Evolutionary conservation across 768 basidiomycete genomes (phyloP), one percentile per base, ranked within the genome.

Genomic region (Pilatotrama ljubarskyi): DNA sequence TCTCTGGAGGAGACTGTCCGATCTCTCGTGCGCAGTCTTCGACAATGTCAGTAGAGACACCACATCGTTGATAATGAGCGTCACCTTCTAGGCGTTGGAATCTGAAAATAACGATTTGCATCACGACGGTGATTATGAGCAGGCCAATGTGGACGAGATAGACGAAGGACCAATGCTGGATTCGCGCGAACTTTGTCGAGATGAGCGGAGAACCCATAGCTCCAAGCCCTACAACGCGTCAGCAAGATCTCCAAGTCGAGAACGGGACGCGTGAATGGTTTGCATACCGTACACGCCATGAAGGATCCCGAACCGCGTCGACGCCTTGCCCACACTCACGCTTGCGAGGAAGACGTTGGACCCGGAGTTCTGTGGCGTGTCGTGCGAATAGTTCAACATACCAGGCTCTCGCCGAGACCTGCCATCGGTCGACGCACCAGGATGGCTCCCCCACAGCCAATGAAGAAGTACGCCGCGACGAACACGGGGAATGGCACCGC

Each of bases 271-370:
- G n/a, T 15, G 5, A 35, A 15, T n/a, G n/a, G n/a, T n/a, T 26
- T 32, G 20, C 55, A 17, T n/a, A 48, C 89, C 88, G 64, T 88
- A 90, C 2, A 80, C 76, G 8, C 84, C 86, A 63, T 51, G 35
- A 54, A 64, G 44, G 10, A 56, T 54, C 7, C 58, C 84, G 82
- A 92, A 87, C 68, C 88, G 88, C 0, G 73, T 68, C 59, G 84
- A 79, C 0, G 83, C 55, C 20, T 56, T 69, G 37, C 84, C 78
- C 20, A 79, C 73, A 57, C 78, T 78, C 9, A 89, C 73, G 42
- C 74, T 78, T 2, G 86, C 87, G 14, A 91, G 82, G 62, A 82
- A 91, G 8, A 84, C 86, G 65, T 88, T 88, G 1, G 87, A 81
- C 73, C 88, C 87, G 0, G 88, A 86, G 59, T 88, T 84, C 84